Evolutionary conservation across 352 stramenopile genomes (phyloP), one percentile per base, ranked within the genome.

Genomic region (Globisporangium mamillatum): DNA sequence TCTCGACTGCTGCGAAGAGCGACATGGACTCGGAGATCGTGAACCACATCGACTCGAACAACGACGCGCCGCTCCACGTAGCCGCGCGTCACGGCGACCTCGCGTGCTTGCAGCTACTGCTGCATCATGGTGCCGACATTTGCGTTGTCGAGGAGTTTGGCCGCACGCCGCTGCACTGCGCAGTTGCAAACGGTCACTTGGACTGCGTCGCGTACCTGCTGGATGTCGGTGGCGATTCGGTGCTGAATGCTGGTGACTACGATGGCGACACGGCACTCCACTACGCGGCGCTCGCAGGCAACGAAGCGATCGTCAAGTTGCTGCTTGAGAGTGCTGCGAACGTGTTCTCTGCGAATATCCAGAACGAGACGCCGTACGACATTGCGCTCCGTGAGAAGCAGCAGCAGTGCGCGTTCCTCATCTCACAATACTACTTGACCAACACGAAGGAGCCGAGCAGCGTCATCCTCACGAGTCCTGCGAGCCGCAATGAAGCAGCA

Each of bases 1-100:
- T 95, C 22, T 75, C 75, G 2, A 94, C 86, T 0, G 88, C 88
- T 7, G 88, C 88, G 24, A 91, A 90, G 27, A 95, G 88, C 59
- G 82, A 93, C 5, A 94, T 95, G 88, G 88, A 94, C 64, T 80
- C 85, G 9, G 86, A 93, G 66, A 94, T 95, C 50, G 88, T 94
- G 6, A 95, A 94, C 60, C 86, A 95, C 66, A 92, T 94, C 55
- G 84, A 94, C 64, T 81, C 84, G 8, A 83, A 82, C 46, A 94
- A 90, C 34, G 83, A 95, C 52, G 86, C 88, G 1, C 88, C 88
- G 8, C 78, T 95, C 9, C 88, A 95, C 58, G 85, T 95, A 25
- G 86, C 88, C 22, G 84, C 83, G 4, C 68, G 82, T 1, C 78
- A 88, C 20, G 88, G 88, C 20, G 88, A 94, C 32, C 70, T 94